Conservation (phyloP, 257 asterid species). For the Plantago ovata region DNA sequence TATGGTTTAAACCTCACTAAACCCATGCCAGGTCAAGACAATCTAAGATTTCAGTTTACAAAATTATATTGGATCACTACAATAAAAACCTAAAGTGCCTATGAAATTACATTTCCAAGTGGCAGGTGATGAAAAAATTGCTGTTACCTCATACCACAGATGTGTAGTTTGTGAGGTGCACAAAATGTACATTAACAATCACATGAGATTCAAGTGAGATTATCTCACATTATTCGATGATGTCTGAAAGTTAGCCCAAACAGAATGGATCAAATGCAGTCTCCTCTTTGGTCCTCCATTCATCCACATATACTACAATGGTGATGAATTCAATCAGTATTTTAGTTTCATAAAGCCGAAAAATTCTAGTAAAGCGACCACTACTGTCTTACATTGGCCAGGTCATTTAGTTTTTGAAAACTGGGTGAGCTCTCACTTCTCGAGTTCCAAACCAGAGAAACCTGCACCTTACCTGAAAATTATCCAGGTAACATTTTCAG, state of each 20-base stretch:
- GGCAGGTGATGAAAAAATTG: conserved; percentile 9
- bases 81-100: background rate
- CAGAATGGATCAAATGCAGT: conserved; percentile 73
- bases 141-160: conserved; percentile 2
- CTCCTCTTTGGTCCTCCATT: conserved; percentile 65
- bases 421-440: conserved; percentile 69
- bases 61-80: conserved; percentile 9
- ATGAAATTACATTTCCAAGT: background rate
- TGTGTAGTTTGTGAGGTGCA: conserved; percentile 6
- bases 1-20: background rate
- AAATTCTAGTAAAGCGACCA: conserved; percentile 16
- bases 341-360: conserved; percentile 16
- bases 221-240: conserved; percentile 65
- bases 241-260: conserved; percentile 96
- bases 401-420: conserved; percentile 53
- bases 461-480: conserved; percentile 85
- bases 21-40: too few relatives aligned
- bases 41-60: too few relatives aligned
- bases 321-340: conserved; percentile 28
- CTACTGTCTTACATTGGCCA: conserved; percentile 65
- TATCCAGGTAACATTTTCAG: conserved; percentile 20
- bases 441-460: conserved; percentile 90
- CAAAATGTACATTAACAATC: conserved; percentile 6
- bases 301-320: conserved; percentile 65
- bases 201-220: conserved; percentile 12